Conservation (phyloP, 2,329 filamentous ascomycete species). For the Paecilomyces niveus region DNA sequence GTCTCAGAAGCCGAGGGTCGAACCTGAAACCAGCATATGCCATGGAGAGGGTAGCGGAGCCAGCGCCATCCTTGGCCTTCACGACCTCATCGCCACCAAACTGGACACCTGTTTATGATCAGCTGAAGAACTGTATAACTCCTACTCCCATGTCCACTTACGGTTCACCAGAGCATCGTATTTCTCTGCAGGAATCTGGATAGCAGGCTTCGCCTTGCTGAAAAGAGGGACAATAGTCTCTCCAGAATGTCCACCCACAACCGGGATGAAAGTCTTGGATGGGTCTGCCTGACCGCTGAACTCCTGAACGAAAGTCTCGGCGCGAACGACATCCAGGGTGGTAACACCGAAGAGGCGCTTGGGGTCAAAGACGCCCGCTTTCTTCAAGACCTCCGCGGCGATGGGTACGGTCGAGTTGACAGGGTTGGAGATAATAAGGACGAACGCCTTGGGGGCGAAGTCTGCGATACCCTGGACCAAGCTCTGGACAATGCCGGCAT, state of each 20-base stretch:
- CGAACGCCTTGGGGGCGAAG: conserved; percentile 83
- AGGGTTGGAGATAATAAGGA: conserved; percentile 97
- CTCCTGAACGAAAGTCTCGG: conserved; percentile 90
- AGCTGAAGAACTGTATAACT: conserved; percentile 1
- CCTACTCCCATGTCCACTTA: conserved; percentile 28
- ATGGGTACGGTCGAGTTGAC: conserved; percentile 99
- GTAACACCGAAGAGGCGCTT: conserved; percentile 98
- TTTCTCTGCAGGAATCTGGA: conserved; percentile 80
- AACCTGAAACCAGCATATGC: conserved; percentile 91
- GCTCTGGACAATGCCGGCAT: conserved; percentile 94
- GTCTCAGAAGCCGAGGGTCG: conserved; percentile 19
- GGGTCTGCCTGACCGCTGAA: conserved; percentile 77
- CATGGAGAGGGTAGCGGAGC: conserved; percentile 89
- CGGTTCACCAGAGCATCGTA: conserved; percentile 86
- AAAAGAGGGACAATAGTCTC: conserved; percentile 97
- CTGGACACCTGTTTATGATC: conserved; percentile 58
- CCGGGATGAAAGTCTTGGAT: conserved; percentile 75
- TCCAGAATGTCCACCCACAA: conserved; percentile 94
- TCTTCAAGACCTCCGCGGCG: conserved; percentile 92
- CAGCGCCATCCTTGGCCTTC: conserved; percentile 86
- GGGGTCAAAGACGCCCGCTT: conserved; percentile 85
- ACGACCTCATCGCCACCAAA: conserved; percentile 98
- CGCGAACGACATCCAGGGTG: conserved; percentile 95
- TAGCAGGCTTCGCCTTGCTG: conserved; percentile 76
- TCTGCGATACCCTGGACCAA: conserved; percentile 84